These are phyloP conservation scores for Penicillium manginii DNA, from an alignment of 495 filamentous ascomycete genomes.

Conservation along the genomic window DNA sequence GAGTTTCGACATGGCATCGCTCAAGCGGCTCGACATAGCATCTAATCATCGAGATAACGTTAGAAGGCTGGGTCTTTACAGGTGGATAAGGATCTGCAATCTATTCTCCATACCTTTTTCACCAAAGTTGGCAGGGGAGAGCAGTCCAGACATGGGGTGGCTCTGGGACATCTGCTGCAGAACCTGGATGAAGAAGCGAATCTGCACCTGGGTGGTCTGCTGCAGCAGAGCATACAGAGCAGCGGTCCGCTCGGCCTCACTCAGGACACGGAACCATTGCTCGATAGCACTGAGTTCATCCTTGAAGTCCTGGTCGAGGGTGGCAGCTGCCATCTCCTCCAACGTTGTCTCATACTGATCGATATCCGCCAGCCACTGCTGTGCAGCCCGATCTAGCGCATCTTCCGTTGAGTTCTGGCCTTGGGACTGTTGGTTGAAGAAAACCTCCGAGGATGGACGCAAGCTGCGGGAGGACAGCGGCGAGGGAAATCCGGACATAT, in stretches of 20 bases:
- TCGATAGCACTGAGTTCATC: constrained; percentile 98
- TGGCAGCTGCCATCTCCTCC: constrained; percentile 98
- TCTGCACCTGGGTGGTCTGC: constrained; percentile 98
- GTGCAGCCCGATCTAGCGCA: constrained; percentile 87
- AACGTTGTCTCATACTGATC: constrained; percentile 97
- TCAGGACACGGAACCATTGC: constrained; percentile 98
- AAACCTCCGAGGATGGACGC: constrained; percentile 90
- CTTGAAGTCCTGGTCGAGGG: constrained; percentile 98
- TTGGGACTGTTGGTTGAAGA: constrained; percentile 75
- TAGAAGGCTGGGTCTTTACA: constrained; percentile 6
- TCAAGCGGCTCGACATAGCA: constrained; percentile 95
- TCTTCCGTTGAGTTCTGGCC: constrained; percentile 76
- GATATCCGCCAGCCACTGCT: constrained; percentile 98
- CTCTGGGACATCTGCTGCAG: constrained; percentile 98
- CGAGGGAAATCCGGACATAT: constrained; percentile 88
- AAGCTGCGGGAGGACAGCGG: constrained; percentile 78
- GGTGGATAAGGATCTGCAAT: constrained; percentile 1
- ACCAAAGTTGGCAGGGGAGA: constrained; percentile 91
- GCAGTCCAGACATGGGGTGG: constrained; percentile 94
- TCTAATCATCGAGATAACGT: constrained; percentile 54
- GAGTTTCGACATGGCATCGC: constrained; percentile 96
- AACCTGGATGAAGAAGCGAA: constrained; percentile 98
- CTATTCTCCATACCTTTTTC: constrained; percentile 75
- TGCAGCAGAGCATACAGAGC: constrained; percentile 94
- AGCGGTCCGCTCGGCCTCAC: constrained; percentile 93